phyloP scores from a whole-genome alignment of 2,329 filamentous ascomycete species.

The Arthrobotrys conoides region DNA sequence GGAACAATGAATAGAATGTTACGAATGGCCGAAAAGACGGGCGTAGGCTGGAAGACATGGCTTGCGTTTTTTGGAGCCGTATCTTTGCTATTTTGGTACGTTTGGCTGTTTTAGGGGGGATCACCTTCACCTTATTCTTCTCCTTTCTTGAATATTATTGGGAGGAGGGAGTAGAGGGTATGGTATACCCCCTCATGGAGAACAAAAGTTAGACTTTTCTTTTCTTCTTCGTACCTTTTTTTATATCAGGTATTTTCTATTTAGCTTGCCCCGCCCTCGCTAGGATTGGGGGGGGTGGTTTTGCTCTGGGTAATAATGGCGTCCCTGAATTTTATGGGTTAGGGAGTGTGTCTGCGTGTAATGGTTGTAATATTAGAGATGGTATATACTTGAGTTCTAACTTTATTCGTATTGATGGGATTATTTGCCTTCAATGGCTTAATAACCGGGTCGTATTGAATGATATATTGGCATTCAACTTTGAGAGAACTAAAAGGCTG shows the following conservation, averaged over 20 bases:
- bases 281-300: neutral
- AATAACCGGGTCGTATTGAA: too few relatives aligned
- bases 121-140: too few relatives aligned
- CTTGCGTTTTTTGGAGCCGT: conserved; percentile 88
- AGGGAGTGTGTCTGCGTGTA: conserved; percentile 2
- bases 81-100: conserved; percentile 86
- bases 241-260: conserved; percentile 64
- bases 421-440: neutral
- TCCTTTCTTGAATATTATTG: too few relatives aligned
- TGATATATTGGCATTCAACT: too few relatives aligned
- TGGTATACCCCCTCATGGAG: neutral
- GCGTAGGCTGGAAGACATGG: conserved; percentile 97
- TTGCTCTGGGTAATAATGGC: neutral
- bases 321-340: conserved; percentile 40
- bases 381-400: neutral
- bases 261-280: neutral
- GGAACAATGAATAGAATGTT: conserved; percentile 99
- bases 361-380: conserved; percentile 24
- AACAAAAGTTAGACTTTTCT: neutral
- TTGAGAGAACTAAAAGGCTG: too few relatives aligned
- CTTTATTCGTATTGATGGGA: neutral
- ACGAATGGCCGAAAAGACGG: conserved; percentile 91
- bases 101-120: conserved; percentile 85
- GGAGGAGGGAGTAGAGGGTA: too few relatives aligned
- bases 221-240: conserved; percentile 64